These are phyloP conservation scores for Tolypocladium sp. DNA, from an alignment of 2,329 filamentous ascomycete genomes.

Conservation along the genomic window DNA sequence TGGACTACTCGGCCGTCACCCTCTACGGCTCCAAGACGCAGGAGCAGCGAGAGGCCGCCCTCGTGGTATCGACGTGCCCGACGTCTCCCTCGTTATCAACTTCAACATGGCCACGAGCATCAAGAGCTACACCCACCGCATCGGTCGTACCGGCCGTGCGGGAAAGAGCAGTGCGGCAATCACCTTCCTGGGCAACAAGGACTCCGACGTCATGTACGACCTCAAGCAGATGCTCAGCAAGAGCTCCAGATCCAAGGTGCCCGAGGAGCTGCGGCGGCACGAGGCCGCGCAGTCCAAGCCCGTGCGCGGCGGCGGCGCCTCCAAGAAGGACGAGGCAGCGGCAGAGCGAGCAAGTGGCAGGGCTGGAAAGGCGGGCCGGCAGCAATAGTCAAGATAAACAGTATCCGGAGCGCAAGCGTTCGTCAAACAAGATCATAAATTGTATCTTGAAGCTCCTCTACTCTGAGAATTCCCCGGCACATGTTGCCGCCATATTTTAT, in stretches of 20 bases:
- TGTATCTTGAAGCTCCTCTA: background rate
- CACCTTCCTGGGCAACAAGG: constrained; percentile 88
- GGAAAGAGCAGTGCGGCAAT: constrained; percentile 95
- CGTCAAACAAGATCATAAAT: background rate
- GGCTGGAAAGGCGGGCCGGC: too few species aligned
- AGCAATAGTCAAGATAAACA: background rate
- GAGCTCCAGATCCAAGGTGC: constrained; percentile 77
- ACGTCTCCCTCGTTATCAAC: constrained; percentile 90
- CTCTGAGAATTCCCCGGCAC: background rate
- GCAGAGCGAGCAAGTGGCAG: background rate
- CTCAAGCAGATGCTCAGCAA: constrained; percentile 93
- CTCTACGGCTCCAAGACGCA: constrained; percentile 95
- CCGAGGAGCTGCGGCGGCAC: constrained; percentile 82
- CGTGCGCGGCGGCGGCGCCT: constrained; percentile 23
- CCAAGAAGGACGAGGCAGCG: constrained; percentile 17
- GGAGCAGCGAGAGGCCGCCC: constrained; percentile 90
- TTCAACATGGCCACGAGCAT: constrained; percentile 97
- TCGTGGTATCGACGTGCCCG: constrained; percentile 97
- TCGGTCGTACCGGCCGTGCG: constrained; percentile 93
- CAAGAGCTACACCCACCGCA: constrained; percentile 91
- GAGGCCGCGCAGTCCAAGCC: constrained; percentile 85
- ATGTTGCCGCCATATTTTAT: background rate
- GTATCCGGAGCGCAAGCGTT: background rate
- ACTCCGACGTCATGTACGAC: constrained; percentile 85
- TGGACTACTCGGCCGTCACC: constrained; percentile 84